Evolutionary conservation across 306 rosid species (phyloP), one percentile per base, ranked within the genome.

Genomic region (Leucaena leucocephala): DNA sequence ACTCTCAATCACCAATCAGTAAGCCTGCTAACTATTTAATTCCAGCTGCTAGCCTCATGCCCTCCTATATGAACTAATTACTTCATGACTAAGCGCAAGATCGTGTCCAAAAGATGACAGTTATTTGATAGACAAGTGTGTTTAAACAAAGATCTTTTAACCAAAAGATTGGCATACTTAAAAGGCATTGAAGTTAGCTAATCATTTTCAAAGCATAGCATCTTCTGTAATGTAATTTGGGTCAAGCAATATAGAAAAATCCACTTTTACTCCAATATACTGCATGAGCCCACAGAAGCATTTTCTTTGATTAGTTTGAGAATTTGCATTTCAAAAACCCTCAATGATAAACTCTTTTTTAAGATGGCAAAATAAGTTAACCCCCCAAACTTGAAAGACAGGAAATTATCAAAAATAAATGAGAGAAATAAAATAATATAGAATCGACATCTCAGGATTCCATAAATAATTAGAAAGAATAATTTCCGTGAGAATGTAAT

Each of bases 381-480:
- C 39, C 8, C 63, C 21, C 35, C 2, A n/a, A 62, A 6, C 49
- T 35, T 19, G 33, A 74, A 17, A 6, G 14, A 21, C 52, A 64
- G 43, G 49, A 21, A 17, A 48, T 12, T 46, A 1, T 3, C 0
- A 66, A 46, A 49, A 63, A 76, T 6, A 46, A 63, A 34, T 5
- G 15, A 66, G 27, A 27, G 33, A 76, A 16, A 42, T 42, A 58
- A 58, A 76, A 33, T 40, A 62, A 6, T 15, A 63, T 34, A 66
- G 33, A 55, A 14, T 40, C 38, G 44, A n/a, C 22, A 55, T 49
- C 65, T 19, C 66, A 79, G 65, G 50, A 73, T 63, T 35, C 68
- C 46, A 80, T 38, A 27, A 22, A 72, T 40, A 64, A 38, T 27
- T 22, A 3, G 71, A 13, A 2, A 9, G 54, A 21, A 2, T 36